Conservation (phyloP, 345 rosid genomes). For the Pseudoturritis turrita region DNA sequence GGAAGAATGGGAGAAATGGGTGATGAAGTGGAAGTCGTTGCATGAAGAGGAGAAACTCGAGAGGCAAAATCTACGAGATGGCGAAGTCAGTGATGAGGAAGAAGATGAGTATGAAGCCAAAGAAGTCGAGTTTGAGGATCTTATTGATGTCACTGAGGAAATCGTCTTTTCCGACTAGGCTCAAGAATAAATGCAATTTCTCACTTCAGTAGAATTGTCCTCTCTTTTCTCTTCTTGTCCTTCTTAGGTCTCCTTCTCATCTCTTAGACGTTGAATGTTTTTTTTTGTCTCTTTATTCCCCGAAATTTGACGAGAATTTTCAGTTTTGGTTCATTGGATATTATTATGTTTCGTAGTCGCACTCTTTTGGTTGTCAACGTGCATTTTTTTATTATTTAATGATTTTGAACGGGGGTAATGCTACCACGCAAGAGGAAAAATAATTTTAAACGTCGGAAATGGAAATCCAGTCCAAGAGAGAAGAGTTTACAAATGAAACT, state of each 20-base stretch:
- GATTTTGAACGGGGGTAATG: too few species aligned
- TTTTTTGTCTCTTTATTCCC: background rate
- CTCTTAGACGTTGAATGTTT: background rate
- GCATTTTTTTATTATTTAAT: too few species aligned
- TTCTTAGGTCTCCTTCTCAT: background rate
- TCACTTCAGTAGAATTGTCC: background rate
- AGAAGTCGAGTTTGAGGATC: constrained; percentile 49
- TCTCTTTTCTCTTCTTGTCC: background rate
- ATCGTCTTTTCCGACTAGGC: constrained; percentile 12
- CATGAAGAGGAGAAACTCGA: constrained; percentile 66
- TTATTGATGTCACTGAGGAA: constrained; percentile 40
- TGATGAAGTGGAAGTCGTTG: constrained; percentile 53
- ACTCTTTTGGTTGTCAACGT: too few species aligned
- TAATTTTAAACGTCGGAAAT: too few species aligned
- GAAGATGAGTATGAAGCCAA: constrained; percentile 81
- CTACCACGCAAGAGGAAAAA: too few species aligned
- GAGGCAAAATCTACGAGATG: constrained; percentile 64
- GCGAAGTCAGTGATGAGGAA: constrained; percentile 88
- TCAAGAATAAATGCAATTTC: constrained; percentile 2
- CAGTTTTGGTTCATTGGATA: background rate
- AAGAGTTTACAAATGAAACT: too few species aligned
- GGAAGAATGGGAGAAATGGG: constrained; percentile 92
- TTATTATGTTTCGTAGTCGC: background rate
- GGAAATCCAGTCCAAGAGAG: too few species aligned
- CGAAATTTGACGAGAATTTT: background rate